Base-by-base conservation (phyloP, 2,329 filamentous ascomycete species). In the Huntiella savannae region DNA sequence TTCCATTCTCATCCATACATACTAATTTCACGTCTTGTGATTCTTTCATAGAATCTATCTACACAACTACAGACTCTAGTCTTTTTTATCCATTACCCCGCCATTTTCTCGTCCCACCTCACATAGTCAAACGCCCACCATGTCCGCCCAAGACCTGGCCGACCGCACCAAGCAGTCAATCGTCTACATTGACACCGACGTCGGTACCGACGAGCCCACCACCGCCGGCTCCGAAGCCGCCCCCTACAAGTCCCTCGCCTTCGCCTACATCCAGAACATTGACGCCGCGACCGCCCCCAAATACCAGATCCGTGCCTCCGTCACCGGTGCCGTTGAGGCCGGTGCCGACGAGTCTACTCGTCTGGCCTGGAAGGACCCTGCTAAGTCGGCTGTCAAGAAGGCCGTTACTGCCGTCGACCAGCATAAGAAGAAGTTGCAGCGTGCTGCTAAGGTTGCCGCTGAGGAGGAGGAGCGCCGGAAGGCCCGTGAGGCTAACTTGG, bases 371-470 rank as follows among this genome's bases (percentile, higher is more conserved):
- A 88, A 87, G 65, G 77, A 80, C 47, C 80, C 77, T 15, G 79
- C 82, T 50, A 92, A 91, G 67, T 82, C 80, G 50, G 84, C 83
- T 16, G 62, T 85, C 58, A 94, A 93, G 69, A 92, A 92, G 65
- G 82, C 80, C 3, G 75, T 75, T 65, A 78, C 77, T 60, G 76
- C 77, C 52, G 76, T 76, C 53, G 82, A 85, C 54, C 69, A 71
- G 52, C 76, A 83, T 62, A 82, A 84, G 72, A 87, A 85, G 71
- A 93, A 93, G 70, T 71, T 80, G 39, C 74, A 74, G 55, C 86
- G 85, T 64, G 81, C 82, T 61, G 71, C 79, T 54, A 79, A 86
- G 58, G 65, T 76, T 52, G 79, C 77, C 47, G 75, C 79, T 40
- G 72, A 78, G 47, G 76, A 84, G 61, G 75, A 78, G 57, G 77